phyloP scores from a whole-genome alignment of 2,329 filamentous ascomycete species.

The Ambrosiella cleistominuta region DNA sequence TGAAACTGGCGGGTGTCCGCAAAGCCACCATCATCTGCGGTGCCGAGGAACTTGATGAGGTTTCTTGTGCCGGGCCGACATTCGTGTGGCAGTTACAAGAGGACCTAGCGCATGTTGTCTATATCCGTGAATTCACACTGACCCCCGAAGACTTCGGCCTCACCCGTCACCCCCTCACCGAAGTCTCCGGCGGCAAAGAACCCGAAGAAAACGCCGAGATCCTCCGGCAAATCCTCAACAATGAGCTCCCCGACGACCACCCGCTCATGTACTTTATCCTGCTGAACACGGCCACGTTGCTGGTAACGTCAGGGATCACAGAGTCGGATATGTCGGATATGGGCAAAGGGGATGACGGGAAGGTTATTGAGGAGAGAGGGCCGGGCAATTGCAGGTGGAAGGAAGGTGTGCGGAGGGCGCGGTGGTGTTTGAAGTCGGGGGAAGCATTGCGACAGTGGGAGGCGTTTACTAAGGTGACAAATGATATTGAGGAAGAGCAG shows the following conservation, averaged over 20 bases:
- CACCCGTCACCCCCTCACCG: constrained; percentile 50
- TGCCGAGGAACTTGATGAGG: constrained; percentile 85
- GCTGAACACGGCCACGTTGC: constrained; percentile 77
- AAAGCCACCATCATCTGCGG: constrained; percentile 90
- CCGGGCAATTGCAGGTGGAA: constrained; percentile 86
- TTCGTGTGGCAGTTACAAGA: constrained; percentile 66
- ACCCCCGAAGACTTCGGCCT: constrained; percentile 79
- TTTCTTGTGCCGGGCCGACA: constrained; percentile 76
- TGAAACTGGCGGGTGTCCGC: constrained; percentile 54
- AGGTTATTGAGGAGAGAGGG: constrained; percentile 64
- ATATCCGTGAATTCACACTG: constrained; percentile 61
- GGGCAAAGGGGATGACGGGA: constrained; percentile 63
- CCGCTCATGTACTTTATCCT: constrained; percentile 87
- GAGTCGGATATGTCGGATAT: constrained; percentile 66
- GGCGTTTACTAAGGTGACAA: constrained; percentile 64
- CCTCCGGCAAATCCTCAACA: constrained; percentile 56
- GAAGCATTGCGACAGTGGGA: constrained; percentile 71
- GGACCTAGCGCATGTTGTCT: constrained; percentile 25
- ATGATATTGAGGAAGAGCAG: background rate
- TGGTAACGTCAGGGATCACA: constrained; percentile 73
- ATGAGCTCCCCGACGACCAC: constrained; percentile 55
- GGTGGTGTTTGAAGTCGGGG: constrained; percentile 76
- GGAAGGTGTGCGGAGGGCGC: constrained; percentile 73
- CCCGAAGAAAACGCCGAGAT: constrained; percentile 79
- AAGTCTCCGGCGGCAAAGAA: constrained; percentile 70